phyloP scores from a whole-genome alignment of 768 basidiomycete genomes.

The Leccinum obscurum region DNA sequence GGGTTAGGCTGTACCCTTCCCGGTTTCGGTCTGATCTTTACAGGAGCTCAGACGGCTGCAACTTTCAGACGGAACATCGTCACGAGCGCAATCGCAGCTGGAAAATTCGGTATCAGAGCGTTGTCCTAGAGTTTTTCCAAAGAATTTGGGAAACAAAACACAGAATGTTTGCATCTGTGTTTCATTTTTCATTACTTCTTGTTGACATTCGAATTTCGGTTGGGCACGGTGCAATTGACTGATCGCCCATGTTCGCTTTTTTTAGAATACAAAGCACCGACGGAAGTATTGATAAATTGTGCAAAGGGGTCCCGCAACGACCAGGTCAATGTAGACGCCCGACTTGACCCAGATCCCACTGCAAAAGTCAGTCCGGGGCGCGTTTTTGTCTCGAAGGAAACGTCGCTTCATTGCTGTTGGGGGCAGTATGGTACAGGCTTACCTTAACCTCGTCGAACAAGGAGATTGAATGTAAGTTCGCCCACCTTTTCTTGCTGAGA shows the following conservation, averaged over 20 bases:
- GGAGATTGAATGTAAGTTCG: constrained; percentile 72
- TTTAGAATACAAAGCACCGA: constrained; percentile 53
- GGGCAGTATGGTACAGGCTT: constrained; percentile 42
- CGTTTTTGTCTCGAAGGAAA: not conserved
- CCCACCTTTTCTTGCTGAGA: not conserved
- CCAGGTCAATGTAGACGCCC: constrained; percentile 35
- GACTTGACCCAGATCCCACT: constrained; percentile 65
- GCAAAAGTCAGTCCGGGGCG: constrained; percentile 49
- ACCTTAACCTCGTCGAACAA: constrained; percentile 65
- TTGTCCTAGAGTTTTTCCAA: constrained; percentile 72
- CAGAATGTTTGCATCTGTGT: constrained; percentile 51
- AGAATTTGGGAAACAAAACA: constrained; percentile 72
- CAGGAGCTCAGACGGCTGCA: constrained; percentile 64
- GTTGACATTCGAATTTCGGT: constrained; percentile 1
- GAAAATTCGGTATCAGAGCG: constrained; percentile 61
- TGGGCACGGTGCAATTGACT: constrained; percentile 33
- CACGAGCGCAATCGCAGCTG: constrained; percentile 63
- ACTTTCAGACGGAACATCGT: constrained; percentile 50
- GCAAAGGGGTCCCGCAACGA: constrained; percentile 31
- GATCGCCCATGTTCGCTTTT: not conserved
- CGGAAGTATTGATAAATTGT: constrained; percentile 50
- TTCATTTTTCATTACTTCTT: not conserved
- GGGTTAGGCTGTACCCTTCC: constrained; percentile 45
- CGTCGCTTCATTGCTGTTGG: not conserved
- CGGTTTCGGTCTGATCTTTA: constrained; percentile 66